Percentiles rank a stretch among this genome's conserved stretches.
phyloP scores from a whole-genome alignment of 2,329 filamentous ascomycete genomes.

The Colletotrichum spaethianum region DNA sequence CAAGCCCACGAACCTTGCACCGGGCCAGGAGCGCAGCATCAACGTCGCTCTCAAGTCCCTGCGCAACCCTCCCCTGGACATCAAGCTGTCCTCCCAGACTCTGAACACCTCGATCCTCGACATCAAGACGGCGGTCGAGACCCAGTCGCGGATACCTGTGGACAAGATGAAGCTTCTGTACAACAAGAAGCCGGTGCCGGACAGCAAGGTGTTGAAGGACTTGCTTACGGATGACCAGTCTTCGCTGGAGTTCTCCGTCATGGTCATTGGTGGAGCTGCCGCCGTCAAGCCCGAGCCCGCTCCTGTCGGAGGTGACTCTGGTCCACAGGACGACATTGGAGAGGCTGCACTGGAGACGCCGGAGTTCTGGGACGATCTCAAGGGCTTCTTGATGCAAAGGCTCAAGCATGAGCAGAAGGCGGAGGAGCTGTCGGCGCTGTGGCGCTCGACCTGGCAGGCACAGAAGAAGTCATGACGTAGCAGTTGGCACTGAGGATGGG shows the following conservation, averaged over 20 bases:
- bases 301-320: constrained; percentile 49
- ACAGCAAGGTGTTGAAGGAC: constrained; percentile 84
- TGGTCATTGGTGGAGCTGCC: constrained; percentile 83
- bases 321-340: constrained; percentile 40
- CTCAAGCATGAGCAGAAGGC: constrained; percentile 79
- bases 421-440: constrained; percentile 74
- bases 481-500: not conserved
- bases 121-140: constrained; percentile 79
- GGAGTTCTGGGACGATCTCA: constrained; percentile 89
- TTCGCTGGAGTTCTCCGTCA: constrained; percentile 83
- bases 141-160: constrained; percentile 73
- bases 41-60: constrained; percentile 80
- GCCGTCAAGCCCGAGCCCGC: constrained; percentile 59
- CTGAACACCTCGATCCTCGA: constrained; percentile 83
- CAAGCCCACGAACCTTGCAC: constrained; percentile 63
- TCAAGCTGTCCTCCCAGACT: constrained; percentile 75
- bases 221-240: constrained; percentile 71
- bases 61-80: constrained; percentile 79
- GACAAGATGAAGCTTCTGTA: constrained; percentile 89
- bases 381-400: constrained; percentile 84
- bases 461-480: constrained; percentile 50
- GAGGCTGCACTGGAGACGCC: constrained; percentile 75
- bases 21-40: constrained; percentile 66
- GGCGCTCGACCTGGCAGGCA: constrained; percentile 79
- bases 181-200: constrained; percentile 87